Conservation (phyloP, 225 moss, liverwort and hornwort species). For the Neckera pumila region DNA sequence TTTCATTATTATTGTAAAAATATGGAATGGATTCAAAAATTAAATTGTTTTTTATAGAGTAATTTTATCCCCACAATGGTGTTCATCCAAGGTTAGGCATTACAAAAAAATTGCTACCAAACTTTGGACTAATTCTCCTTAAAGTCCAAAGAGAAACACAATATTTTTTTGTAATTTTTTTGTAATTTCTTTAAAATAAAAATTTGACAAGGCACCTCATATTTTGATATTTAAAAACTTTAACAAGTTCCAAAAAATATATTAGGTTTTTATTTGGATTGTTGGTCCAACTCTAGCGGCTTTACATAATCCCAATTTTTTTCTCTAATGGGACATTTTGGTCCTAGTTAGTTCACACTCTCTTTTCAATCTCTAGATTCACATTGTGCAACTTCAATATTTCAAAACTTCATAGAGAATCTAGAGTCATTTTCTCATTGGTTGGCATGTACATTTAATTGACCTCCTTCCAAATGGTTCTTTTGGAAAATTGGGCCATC, state of each 20-base stretch:
- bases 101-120: no score
- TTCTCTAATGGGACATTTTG: not conserved
- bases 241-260: no score
- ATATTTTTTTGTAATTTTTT: no score
- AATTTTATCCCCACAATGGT: fast-evolving
- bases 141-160: no score
- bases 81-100: fast-evolving
- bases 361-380: not conserved
- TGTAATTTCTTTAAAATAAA: no score
- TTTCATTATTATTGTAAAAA: not conserved
- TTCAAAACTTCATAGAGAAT: not conserved
- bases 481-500: not conserved
- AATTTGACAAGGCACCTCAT: no score
- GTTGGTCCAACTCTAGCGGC: fast-evolving
- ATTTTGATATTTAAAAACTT: no score
- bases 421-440: fast-evolving
- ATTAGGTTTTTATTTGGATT: no score
- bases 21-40: not conserved
- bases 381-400: fast-evolving
- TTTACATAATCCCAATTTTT: no score
- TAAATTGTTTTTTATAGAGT: not conserved
- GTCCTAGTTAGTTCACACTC: not conserved
- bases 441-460: not conserved
- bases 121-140: fast-evolving
- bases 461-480: fast-evolving